Percentiles rank a stretch among this genome's conserved stretches.
phyloP scores from a whole-genome alignment of 257 asterid species.

The Nicotiana knightiana region DNA sequence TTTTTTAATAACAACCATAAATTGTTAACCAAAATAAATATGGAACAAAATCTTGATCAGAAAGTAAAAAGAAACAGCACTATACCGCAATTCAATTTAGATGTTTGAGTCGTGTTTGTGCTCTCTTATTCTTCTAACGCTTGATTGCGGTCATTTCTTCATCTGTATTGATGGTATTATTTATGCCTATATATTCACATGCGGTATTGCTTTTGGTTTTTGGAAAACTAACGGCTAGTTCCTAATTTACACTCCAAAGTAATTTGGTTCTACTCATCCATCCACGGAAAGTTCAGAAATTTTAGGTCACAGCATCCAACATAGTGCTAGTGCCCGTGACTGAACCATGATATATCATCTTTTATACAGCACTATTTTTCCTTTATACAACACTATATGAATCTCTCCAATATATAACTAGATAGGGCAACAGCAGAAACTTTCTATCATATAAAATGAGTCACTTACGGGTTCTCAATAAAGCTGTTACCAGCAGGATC shows the following conservation, averaged over 20 bases:
- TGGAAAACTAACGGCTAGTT: not conserved
- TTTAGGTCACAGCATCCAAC: not conserved
- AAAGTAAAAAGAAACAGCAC: not conserved
- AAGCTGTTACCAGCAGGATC: conserved; percentile 99
- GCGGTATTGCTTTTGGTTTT: not conserved
- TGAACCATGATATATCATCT: not conserved
- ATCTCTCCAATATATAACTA: not conserved
- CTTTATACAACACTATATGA: not conserved
- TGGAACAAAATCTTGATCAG: not conserved
- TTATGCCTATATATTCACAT: not conserved
- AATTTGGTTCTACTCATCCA: not conserved
- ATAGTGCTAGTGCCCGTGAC: not conserved
- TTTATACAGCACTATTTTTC: not conserved
- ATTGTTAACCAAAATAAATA: not conserved
- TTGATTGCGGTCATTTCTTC: not conserved
- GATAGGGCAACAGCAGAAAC: not conserved
- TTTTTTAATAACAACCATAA: not conserved
- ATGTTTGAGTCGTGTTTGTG: not conserved
- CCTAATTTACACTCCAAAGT: not conserved
- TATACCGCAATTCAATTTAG: not conserved
- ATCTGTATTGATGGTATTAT: not conserved
- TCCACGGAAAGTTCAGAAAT: not conserved
- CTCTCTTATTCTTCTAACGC: not conserved
- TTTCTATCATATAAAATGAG: not conserved
- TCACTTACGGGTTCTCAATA: conserved; percentile 90